These are phyloP conservation scores for Kazachstania kunashirensis DNA, from an alignment of 805 yeast genomes.

Conservation along the genomic window DNA sequence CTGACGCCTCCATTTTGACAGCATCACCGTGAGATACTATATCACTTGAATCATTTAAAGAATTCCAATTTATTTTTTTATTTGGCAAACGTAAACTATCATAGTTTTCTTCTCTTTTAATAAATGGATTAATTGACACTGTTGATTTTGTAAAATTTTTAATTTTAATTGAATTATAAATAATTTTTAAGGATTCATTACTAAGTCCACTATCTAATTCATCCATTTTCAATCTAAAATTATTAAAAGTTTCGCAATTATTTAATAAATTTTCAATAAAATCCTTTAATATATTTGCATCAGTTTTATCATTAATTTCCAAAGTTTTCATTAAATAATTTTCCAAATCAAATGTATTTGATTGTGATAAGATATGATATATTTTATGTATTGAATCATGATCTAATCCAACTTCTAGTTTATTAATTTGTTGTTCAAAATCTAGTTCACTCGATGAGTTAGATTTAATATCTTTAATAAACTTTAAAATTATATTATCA, in stretches of 20 bases:
- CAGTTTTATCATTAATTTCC: slow-evolving; percentile 4
- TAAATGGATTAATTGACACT: neutral
- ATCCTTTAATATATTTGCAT: slow-evolving; percentile 17
- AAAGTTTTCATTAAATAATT: slow-evolving; percentile 10
- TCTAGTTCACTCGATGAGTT: slow-evolving; percentile 26
- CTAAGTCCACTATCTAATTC: slow-evolving; percentile 20
- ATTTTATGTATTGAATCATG: slow-evolving; percentile 9
- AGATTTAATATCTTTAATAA: slow-evolving; percentile 33
- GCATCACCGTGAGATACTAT: slow-evolving; percentile 6
- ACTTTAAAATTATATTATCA: slow-evolving; percentile 40
- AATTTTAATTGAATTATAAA: slow-evolving; percentile 5
- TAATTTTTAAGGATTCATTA: slow-evolving; percentile 5
- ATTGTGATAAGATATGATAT: slow-evolving; percentile 3
- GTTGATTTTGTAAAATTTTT: neutral
- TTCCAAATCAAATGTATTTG: slow-evolving; percentile 3
- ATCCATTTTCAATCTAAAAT: slow-evolving; percentile 10
- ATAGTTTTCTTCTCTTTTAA: slow-evolving; percentile 7
- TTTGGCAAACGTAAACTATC: slow-evolving; percentile 11
- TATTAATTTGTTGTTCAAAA: slow-evolving; percentile 32
- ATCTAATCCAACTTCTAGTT: slow-evolving; percentile 35
- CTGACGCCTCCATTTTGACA: slow-evolving; percentile 13
- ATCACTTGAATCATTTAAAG: slow-evolving; percentile 11
- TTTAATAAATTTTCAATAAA: slow-evolving; percentile 16
- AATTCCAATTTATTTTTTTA: slow-evolving; percentile 14
- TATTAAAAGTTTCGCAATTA: slow-evolving; percentile 6